phyloP scores from a whole-genome alignment of 2,329 filamentous ascomycete species.

The Phyllachora maydis region DNA sequence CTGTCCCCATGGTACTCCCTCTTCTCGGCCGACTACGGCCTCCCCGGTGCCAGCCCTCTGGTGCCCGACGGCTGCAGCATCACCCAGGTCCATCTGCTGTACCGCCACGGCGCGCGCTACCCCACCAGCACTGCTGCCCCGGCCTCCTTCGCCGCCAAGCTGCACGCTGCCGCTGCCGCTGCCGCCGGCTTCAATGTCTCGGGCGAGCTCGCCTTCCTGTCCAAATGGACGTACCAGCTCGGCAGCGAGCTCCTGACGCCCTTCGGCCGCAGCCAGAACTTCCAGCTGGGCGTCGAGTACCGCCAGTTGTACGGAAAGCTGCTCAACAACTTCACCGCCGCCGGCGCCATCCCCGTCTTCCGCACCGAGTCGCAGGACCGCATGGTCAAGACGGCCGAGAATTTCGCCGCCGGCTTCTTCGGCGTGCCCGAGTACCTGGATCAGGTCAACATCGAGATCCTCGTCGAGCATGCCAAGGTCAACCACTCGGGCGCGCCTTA shows the following conservation, averaged over 20 bases:
- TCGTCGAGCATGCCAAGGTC: constrained; percentile 14
- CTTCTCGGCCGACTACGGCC: constrained; percentile 11
- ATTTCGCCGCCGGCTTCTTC: constrained; percentile 20
- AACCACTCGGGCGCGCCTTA: constrained; percentile 44
- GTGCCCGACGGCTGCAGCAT: constrained; percentile 10
- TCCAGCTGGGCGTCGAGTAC: constrained; percentile 16
- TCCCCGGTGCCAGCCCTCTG: constrained; percentile 10
- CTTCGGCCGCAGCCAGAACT: constrained; percentile 18
- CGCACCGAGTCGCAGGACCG: constrained; percentile 12
- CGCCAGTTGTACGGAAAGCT: constrained; percentile 19
- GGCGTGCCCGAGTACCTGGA: constrained; percentile 12
- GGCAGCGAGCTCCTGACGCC: constrained; percentile 14
- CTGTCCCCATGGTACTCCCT: constrained; percentile 13
- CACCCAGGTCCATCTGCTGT: constrained; percentile 11
- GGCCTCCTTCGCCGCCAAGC: constrained; percentile 11
- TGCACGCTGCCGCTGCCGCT: constrained; percentile 12
- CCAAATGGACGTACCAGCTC: constrained; percentile 13
- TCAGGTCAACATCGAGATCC: constrained; percentile 12
- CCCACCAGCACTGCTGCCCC: constrained; percentile 10
- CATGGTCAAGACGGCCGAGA: constrained; percentile 24
- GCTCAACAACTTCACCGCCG: constrained; percentile 19
- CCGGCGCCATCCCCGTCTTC: constrained; percentile 16
- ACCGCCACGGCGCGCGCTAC: constrained; percentile 13
- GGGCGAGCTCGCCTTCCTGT: constrained; percentile 10
- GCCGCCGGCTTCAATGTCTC: constrained; percentile 11